A percentile compares a stretch with the other conserved stretches of the same genome.
Conservation (phyloP, 2,329 filamentous ascomycete species). For the Bertia moriformis region DNA sequence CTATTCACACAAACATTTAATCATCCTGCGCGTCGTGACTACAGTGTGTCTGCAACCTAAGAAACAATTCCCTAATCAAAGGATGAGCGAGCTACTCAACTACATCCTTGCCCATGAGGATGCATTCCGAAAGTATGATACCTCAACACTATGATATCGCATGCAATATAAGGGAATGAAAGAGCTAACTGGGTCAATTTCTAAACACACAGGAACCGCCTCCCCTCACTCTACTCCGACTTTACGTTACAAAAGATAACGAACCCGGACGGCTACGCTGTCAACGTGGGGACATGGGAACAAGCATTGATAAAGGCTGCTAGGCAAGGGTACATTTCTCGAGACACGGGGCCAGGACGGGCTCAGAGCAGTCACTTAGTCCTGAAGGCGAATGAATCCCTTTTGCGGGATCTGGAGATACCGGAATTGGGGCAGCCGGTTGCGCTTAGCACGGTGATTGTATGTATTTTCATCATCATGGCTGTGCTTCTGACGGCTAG, state of each 20-base stretch:
- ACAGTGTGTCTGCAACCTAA: too few species aligned
- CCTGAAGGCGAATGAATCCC: background rate
- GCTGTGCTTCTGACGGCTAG: too few species aligned
- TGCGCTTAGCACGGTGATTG: background rate
- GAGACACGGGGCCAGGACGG: background rate
- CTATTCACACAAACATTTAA: too few species aligned
- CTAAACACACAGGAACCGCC: background rate
- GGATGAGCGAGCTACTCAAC: background rate
- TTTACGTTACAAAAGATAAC: background rate
- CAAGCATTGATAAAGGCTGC: background rate
- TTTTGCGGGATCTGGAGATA: background rate
- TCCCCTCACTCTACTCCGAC: constrained; percentile 1
- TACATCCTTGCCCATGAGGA: background rate
- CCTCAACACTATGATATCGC: background rate
- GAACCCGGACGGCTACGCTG: constrained; percentile 1
- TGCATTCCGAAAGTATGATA: background rate
- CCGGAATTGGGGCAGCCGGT: background rate
- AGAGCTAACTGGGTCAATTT: background rate
- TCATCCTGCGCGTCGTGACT: too few species aligned
- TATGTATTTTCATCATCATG: background rate
- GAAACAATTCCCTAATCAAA: too few species aligned
- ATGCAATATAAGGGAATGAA: background rate
- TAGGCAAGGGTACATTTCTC: background rate
- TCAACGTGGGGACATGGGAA: background rate
- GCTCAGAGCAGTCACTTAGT: background rate